Conservation (phyloP, 257 asterid species). For the Plantago major region DNA sequence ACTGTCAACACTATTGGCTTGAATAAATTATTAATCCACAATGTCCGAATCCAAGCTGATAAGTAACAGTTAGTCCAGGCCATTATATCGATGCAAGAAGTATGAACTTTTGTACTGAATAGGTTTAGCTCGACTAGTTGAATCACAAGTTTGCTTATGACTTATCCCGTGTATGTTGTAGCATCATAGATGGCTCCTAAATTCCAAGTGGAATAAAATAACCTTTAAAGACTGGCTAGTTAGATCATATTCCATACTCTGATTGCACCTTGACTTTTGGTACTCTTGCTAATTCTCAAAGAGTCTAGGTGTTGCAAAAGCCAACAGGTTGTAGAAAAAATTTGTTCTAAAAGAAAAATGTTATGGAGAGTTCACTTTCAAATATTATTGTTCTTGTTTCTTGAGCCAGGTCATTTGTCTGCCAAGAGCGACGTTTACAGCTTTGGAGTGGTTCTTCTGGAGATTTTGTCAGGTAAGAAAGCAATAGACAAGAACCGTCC, state of each 20-base stretch:
- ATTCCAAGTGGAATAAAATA: no score
- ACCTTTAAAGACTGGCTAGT: no score
- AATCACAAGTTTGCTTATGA: no score
- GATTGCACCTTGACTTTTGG: no score
- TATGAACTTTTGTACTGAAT: no score
- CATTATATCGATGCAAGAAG: no score
- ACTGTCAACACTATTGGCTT: not conserved
- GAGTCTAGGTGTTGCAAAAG: not conserved
- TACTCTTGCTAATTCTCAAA: no score
- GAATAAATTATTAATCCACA: not conserved
- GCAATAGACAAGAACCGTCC: slow-evolving; percentile 78
- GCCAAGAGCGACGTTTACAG: slow-evolving; percentile 76
- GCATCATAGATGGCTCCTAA: no score
- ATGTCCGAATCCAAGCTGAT: not conserved
- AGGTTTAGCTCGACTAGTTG: no score
- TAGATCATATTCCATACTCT: no score
- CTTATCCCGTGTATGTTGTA: no score
- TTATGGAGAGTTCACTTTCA: not conserved
- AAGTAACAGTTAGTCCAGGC: no score
- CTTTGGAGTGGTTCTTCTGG: slow-evolving; percentile 70
- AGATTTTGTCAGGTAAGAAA: slow-evolving; percentile 60
- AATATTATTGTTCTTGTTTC: not conserved
- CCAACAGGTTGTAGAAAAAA: not conserved
- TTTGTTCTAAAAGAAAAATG: not conserved
- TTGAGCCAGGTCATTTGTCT: slow-evolving; percentile 54